A percentile compares a stretch with the other conserved stretches of the same genome.
Conservation (phyloP, 1,139 yeast genomes). For the Hansenula anomala region DNA sequence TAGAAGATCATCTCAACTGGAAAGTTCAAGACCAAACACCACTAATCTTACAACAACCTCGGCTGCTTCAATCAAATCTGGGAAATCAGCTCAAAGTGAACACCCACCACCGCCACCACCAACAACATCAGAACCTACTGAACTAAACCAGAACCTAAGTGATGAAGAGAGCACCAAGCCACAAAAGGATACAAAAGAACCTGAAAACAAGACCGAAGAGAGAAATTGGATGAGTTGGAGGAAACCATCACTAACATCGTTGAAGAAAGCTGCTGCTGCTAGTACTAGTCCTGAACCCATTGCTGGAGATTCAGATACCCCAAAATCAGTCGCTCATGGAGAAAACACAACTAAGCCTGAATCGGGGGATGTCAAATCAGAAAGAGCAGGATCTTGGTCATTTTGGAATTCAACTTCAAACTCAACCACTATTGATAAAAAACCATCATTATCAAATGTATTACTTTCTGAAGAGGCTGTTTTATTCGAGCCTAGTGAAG, state of each 20-base stretch:
- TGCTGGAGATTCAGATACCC: slow-evolving; percentile 7
- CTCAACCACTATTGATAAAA: slow-evolving; percentile 6
- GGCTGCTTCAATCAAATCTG: slow-evolving; percentile 9
- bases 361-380: neutral
- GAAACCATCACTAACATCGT: slow-evolving; percentile 20
- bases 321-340: slow-evolving; percentile 8
- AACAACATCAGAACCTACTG: neutral
- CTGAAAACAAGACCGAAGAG: slow-evolving; percentile 5
- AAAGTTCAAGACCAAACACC: neutral
- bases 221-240: slow-evolving; percentile 22
- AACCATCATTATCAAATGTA: slow-evolving; percentile 11
- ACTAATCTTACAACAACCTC: slow-evolving; percentile 3
- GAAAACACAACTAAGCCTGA: neutral
- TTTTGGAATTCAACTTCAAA: slow-evolving; percentile 16
- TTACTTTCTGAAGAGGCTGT: slow-evolving; percentile 19
- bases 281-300: too few species aligned
- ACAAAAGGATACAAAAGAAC: neutral
- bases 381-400: slow-evolving; percentile 16
- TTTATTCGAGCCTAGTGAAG: slow-evolving; percentile 14
- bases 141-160: neutral
- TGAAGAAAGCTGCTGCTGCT: slow-evolving; percentile 11
- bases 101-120: neutral
- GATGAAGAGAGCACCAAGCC: neutral
- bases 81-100: neutral
- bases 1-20: slow-evolving; percentile 2